Percentiles rank a stretch among this genome's conserved stretches.
These are phyloP conservation scores for Xylaria sp. DNA, from an alignment of 2,329 filamentous ascomycete species.

Conservation along the genomic window DNA sequence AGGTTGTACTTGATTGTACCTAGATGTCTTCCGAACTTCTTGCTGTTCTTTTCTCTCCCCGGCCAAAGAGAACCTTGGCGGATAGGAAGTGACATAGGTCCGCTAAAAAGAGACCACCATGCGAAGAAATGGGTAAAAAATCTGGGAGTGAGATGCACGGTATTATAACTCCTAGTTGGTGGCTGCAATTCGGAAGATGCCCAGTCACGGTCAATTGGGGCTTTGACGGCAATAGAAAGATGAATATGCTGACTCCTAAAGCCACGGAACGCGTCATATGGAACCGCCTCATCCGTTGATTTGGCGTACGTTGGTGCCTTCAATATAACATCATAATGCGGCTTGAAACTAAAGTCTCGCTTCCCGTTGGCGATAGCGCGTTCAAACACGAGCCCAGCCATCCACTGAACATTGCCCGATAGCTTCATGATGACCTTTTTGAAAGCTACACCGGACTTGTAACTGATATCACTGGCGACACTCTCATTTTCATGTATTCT, in stretches of 20 bases:
- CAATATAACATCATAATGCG: slow-evolving; percentile 89
- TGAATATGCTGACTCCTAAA: slow-evolving; percentile 98
- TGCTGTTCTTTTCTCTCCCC: slow-evolving; percentile 92
- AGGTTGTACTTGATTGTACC: slow-evolving; percentile 99
- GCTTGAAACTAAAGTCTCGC: slow-evolving; percentile 85
- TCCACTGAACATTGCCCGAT: slow-evolving; percentile 93
- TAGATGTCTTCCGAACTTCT: slow-evolving; percentile 95
- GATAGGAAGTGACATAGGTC: slow-evolving; percentile 91
- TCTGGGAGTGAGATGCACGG: slow-evolving; percentile 88
- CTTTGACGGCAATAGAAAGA: slow-evolving; percentile 87
- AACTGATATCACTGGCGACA: slow-evolving; percentile 65
- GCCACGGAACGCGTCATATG: slow-evolving; percentile 93
- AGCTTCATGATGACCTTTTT: slow-evolving; percentile 99
- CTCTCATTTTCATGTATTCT: slow-evolving; percentile 61
- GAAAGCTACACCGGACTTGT: slow-evolving; percentile 80
- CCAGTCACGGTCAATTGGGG: slow-evolving; percentile 88
- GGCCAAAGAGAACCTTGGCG: slow-evolving; percentile 92
- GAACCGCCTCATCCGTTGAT: slow-evolving; percentile 54
- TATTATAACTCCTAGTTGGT: slow-evolving; percentile 87
- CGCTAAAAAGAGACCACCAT: slow-evolving; percentile 97
- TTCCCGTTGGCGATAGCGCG: slow-evolving; percentile 73
- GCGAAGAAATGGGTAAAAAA: slow-evolving; percentile 99
- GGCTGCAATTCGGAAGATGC: slow-evolving; percentile 73
- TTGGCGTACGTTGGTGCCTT: slow-evolving; percentile 80
- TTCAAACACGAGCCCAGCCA: slow-evolving; percentile 91